phyloP scores from a whole-genome alignment of 495 filamentous ascomycete genomes.

The Trypethelium eluteriae region DNA sequence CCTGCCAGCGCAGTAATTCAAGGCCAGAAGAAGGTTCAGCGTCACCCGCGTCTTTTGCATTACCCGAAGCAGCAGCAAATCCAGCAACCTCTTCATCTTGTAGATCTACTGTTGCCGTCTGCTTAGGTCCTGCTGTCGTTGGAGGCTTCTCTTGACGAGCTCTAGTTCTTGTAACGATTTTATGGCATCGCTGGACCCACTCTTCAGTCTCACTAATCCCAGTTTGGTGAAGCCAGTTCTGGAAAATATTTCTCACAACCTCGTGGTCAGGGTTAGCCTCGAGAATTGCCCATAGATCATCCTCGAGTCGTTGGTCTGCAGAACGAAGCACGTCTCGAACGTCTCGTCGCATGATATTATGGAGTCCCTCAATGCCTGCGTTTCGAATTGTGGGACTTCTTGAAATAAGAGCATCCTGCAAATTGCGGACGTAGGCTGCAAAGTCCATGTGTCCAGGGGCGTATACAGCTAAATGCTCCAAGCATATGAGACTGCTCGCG shows the following conservation, averaged over 20 bases:
- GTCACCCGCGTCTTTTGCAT: conserved; percentile 55
- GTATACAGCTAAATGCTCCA: conserved; percentile 89
- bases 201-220: conserved; percentile 62
- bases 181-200: conserved; percentile 85
- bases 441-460: conserved; percentile 82
- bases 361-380: conserved; percentile 78
- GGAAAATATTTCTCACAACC: conserved; percentile 71
- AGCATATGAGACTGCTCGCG: conserved; percentile 68
- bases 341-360: conserved; percentile 90
- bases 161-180: conserved; percentile 78
- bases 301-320: conserved; percentile 70
- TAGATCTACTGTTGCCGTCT: conserved; percentile 57
- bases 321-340: conserved; percentile 67
- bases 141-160: conserved; percentile 45
- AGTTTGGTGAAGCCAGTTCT: conserved; percentile 87
- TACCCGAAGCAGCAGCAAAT: conserved; percentile 67
- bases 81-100: conserved; percentile 96
- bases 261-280: conserved; percentile 67
- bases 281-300: conserved; percentile 83
- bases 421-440: conserved; percentile 65
- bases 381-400: conserved; percentile 59
- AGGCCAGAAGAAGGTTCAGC: conserved; percentile 58
- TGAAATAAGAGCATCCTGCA: conserved; percentile 71
- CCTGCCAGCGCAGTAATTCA: conserved; percentile 91
- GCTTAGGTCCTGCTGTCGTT: conserved; percentile 42